phyloP scores from a whole-genome alignment of 331 rosid genomes.

The Spiraea crenata region DNA sequence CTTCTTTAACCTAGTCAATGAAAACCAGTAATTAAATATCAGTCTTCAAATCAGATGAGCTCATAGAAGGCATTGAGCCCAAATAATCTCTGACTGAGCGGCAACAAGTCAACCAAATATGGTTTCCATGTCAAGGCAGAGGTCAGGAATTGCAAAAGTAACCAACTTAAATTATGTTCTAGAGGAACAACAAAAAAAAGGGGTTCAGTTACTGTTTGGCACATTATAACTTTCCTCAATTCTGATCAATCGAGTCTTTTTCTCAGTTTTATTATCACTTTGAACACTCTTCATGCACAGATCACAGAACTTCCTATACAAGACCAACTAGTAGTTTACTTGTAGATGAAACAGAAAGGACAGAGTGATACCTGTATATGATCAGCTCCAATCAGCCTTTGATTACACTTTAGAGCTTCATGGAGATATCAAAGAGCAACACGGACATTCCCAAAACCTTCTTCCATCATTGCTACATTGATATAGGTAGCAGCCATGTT shows the following conservation, averaged over 20 bases:
- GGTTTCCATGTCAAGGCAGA: too few relatives aligned
- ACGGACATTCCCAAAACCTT: constrained; percentile 95
- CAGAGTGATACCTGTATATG: constrained; percentile 80
- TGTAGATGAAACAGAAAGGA: not conserved
- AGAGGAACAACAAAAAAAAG: not conserved
- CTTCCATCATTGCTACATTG: constrained; percentile 99
- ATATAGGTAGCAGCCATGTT: constrained; percentile 99
- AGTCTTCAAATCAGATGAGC: not conserved
- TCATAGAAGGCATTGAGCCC: not conserved
- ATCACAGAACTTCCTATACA: constrained; percentile 9
- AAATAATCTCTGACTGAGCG: not conserved
- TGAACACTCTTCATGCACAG: constrained; percentile 5
- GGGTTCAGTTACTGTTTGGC: too few relatives aligned
- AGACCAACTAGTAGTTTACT: not conserved
- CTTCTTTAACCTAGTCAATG: not conserved
- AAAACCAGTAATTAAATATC: too few relatives aligned
- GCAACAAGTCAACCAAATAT: too few relatives aligned
- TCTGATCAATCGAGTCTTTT: not conserved
- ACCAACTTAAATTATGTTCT: too few relatives aligned
- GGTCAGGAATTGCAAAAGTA: too few relatives aligned
- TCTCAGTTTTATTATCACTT: not conserved
- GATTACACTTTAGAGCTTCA: constrained; percentile 95
- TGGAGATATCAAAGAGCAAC: constrained; percentile 97
- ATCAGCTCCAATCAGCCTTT: constrained; percentile 95
- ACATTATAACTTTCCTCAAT: not conserved